Conservation (phyloP, 2,329 filamentous ascomycete genomes). For the Ceratocystis huliohia region DNA sequence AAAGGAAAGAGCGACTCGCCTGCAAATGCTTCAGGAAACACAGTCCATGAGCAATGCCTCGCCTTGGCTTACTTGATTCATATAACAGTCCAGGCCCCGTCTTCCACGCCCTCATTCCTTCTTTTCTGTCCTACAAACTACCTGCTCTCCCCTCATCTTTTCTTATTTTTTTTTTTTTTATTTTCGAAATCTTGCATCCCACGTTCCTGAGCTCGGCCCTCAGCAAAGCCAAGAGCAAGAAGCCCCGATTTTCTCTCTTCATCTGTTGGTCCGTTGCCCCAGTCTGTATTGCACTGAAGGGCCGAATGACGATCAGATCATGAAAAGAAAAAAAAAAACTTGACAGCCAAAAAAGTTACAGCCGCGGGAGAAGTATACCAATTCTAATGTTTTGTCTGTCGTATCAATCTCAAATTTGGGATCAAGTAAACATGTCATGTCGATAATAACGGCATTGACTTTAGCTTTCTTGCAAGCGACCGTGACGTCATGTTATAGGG, state of each 20-base stretch:
- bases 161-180: not conserved
- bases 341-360: not conserved
- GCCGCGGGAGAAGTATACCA: not conserved
- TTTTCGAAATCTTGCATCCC: not conserved
- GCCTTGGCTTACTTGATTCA: no score
- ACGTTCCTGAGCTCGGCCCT: constrained; percentile 4
- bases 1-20: not conserved
- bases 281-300: not conserved
- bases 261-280: not conserved
- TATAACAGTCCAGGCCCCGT: not conserved
- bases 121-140: not conserved
- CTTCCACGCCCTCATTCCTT: not conserved
- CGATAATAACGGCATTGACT: no score
- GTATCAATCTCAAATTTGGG: no score
- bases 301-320: not conserved
- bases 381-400: no score
- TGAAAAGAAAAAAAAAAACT: not conserved
- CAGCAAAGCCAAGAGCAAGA: not conserved
- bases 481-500: not conserved
- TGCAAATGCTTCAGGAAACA: no score
- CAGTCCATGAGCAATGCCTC: no score
- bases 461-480: not conserved
- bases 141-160: not conserved
- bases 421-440: no score
- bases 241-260: constrained; percentile 6